These are phyloP conservation scores for Diutina sp. DNA, from an alignment of 1,139 yeast genomes.

Conservation along the genomic window DNA sequence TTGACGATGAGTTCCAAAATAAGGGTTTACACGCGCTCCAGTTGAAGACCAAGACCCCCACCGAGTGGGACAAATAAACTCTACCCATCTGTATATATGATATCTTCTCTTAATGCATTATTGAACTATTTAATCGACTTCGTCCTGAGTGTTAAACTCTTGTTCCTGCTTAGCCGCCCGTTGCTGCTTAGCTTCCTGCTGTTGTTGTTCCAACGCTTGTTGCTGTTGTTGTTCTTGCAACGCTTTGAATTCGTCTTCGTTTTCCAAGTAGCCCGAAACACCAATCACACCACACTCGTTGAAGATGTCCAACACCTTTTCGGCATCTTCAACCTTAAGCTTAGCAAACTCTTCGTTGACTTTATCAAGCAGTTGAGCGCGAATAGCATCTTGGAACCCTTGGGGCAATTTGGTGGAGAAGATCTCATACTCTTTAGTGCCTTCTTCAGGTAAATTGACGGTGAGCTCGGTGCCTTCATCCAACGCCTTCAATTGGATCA, in stretches of 20 bases:
- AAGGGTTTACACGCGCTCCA: slow-evolving; percentile 86
- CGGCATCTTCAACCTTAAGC: slow-evolving; percentile 74
- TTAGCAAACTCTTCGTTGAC: slow-evolving; percentile 75
- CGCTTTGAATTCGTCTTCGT: slow-evolving; percentile 14
- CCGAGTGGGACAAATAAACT: slow-evolving; percentile 30
- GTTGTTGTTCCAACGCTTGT: slow-evolving; percentile 9
- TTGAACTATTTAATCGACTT: not conserved
- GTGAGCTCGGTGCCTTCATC: slow-evolving; percentile 73
- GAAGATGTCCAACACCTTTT: slow-evolving; percentile 55
- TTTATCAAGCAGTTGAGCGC: slow-evolving; percentile 56
- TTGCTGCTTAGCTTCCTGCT: not conserved
- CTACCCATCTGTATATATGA: not conserved
- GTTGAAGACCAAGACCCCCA: slow-evolving; percentile 67
- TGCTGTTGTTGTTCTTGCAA: slow-evolving; percentile 14
- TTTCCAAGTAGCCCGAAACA: slow-evolving; percentile 29
- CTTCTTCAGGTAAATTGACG: slow-evolving; percentile 59
- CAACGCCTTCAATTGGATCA: slow-evolving; percentile 76
- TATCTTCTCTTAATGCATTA: not conserved
- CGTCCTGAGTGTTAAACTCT: not conserved
- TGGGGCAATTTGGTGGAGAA: slow-evolving; percentile 44
- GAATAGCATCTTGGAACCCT: slow-evolving; percentile 65
- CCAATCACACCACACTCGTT: slow-evolving; percentile 79
- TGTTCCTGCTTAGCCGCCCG: not conserved
- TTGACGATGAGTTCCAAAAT: slow-evolving; percentile 58
- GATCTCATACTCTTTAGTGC: slow-evolving; percentile 35